A percentile compares a stretch with the other conserved stretches of the same genome.
Conservation (phyloP, 495 filamentous ascomycete species). For the Lasiosphaeria hispida region DNA sequence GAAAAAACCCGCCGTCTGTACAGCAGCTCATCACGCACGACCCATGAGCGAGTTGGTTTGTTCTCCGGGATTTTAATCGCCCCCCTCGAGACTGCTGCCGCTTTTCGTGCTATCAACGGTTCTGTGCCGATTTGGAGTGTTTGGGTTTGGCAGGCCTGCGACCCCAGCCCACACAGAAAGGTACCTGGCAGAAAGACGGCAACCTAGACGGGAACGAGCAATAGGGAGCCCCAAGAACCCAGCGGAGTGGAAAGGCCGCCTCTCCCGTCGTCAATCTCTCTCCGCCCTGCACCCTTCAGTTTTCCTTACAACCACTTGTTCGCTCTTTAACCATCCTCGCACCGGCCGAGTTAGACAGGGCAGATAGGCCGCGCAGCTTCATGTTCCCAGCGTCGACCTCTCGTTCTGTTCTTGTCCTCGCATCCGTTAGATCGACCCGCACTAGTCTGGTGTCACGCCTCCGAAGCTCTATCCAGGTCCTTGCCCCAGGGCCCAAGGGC, state of each 20-base stretch:
- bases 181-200: slow-evolving; percentile 13
- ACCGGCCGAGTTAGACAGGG: slow-evolving; percentile 8
- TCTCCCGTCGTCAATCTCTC: slow-evolving; percentile 1
- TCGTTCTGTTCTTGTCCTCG: neutral
- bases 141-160: neutral
- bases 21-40: neutral
- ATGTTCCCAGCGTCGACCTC: neutral
- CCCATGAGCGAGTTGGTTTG: slow-evolving; percentile 11
- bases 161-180: neutral
- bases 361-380: slow-evolving; percentile 2
- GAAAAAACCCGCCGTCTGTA: slow-evolving; percentile 7
- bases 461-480: neutral
- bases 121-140: slow-evolving; percentile 8
- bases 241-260: slow-evolving; percentile 1
- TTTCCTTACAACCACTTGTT: slow-evolving; percentile 1
- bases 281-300: neutral
- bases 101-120: slow-evolving; percentile 2
- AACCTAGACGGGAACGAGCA: slow-evolving; percentile 3
- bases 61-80: slow-evolving; percentile 16
- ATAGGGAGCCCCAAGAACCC: neutral
- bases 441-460: slow-evolving; percentile 1
- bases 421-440: slow-evolving; percentile 8
- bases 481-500: neutral
- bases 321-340: slow-evolving; percentile 9
- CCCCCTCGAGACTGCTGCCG: neutral